Evolutionary conservation across 192 early-diverging fungal species (phyloP).

Genomic region (Spizellomyces sp.): DNA sequence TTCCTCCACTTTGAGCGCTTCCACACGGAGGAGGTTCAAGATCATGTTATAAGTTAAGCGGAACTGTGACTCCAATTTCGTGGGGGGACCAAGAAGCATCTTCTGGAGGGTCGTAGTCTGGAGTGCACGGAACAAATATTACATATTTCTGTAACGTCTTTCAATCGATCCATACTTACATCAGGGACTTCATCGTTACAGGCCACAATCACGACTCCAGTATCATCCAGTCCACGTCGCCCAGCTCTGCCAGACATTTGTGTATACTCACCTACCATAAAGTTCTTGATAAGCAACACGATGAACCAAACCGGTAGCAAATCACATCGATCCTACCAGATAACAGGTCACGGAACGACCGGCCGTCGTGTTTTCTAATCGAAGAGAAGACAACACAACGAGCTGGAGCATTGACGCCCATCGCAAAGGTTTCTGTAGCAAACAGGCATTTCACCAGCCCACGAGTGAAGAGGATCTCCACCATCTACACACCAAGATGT

Average conservation of each 20-base stretch:
- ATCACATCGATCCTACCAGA: conserved; percentile 57
- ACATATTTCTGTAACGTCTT: background rate
- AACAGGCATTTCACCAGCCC: conserved; percentile 91
- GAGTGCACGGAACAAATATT: background rate
- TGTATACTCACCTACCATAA: conserved; percentile 84
- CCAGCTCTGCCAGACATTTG: conserved; percentile 99
- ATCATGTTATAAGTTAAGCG: conserved; percentile 98
- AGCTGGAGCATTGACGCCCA: conserved; percentile 99
- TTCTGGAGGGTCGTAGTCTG: conserved; percentile 53
- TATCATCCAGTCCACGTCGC: conserved; percentile 87
- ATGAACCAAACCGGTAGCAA: background rate
- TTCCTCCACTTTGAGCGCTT: conserved; percentile 94
- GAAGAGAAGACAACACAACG: conserved; percentile 90
- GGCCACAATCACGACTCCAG: conserved; percentile 90
- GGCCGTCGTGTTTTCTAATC: conserved; percentile 91
- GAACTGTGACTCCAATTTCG: conserved; percentile 94
- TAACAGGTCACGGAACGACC: conserved; percentile 80
- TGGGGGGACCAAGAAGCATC: conserved; percentile 86
- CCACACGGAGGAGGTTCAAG: conserved; percentile 90
- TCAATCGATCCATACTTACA: conserved; percentile 27
- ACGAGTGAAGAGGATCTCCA: conserved; percentile 91
- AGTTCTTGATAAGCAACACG: background rate
- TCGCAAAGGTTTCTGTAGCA: conserved; percentile 99
- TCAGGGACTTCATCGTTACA: conserved; percentile 64
- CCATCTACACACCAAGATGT: conserved; percentile 55